phyloP scores from a whole-genome alignment of 148 eudicot species.

The Vaccinium vitisidaea region DNA sequence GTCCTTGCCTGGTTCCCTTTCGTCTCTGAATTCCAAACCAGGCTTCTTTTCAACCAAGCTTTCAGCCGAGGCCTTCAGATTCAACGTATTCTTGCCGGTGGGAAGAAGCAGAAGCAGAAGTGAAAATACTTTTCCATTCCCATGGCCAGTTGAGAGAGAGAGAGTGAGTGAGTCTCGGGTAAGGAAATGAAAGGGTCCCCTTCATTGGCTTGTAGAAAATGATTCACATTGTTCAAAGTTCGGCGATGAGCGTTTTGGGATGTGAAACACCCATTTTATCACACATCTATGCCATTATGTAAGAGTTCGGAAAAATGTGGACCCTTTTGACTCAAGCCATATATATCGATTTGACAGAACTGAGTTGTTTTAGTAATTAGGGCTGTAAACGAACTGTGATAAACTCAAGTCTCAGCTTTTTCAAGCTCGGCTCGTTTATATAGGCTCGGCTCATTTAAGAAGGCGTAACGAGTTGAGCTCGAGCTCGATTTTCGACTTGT shows the following conservation, averaged over 20 bases:
- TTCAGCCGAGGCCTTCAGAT: constrained; percentile 61
- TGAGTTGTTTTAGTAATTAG: neutral
- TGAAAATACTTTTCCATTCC: neutral
- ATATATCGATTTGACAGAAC: neutral
- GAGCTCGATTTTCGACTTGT: no score
- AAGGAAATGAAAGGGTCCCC: neutral
- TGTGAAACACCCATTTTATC: neutral
- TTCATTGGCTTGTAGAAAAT: neutral
- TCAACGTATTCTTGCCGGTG: constrained; percentile 51
- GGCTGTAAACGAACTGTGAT: no score
- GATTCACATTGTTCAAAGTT: neutral
- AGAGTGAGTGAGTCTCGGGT: neutral
- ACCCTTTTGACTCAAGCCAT: neutral
- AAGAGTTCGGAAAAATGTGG: neutral
- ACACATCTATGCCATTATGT: neutral
- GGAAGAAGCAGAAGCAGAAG: constrained; percentile 24
- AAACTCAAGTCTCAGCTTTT: no score
- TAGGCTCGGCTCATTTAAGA: no score
- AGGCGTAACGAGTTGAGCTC: no score
- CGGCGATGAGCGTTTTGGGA: neutral
- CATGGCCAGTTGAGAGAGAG: neutral
- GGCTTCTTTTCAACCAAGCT: constrained; percentile 59
- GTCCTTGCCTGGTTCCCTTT: constrained; percentile 56
- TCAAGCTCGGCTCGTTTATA: no score
- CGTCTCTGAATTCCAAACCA: constrained; percentile 49